phyloP scores from a whole-genome alignment of 2,329 filamentous ascomycete genomes.

The Verticillium albo-atrum region DNA sequence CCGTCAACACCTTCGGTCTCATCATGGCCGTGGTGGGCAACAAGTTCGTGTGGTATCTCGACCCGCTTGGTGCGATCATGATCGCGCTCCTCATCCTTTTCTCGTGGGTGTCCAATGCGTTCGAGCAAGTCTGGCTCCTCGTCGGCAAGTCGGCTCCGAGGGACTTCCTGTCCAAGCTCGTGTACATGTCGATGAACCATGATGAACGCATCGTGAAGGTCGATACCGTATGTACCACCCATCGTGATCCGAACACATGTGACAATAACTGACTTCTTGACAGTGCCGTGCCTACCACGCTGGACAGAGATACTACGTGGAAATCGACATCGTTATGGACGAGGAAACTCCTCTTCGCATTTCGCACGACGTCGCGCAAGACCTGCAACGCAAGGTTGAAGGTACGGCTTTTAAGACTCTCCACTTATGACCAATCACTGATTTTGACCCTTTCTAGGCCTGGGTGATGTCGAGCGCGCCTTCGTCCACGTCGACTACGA shows the following conservation, averaged over 20 bases:
- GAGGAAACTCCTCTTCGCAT: slow-evolving; percentile 48
- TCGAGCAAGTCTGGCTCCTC: slow-evolving; percentile 57
- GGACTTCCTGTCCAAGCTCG: slow-evolving; percentile 51
- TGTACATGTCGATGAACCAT: slow-evolving; percentile 52
- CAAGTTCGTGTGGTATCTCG: slow-evolving; percentile 54
- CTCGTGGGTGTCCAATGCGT: slow-evolving; percentile 57
- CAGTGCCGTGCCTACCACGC: slow-evolving; percentile 56
- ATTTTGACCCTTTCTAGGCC: slow-evolving; percentile 13
- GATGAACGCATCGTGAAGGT: slow-evolving; percentile 51
- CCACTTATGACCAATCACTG: neutral
- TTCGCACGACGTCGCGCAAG: slow-evolving; percentile 57
- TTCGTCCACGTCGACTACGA: slow-evolving; percentile 43
- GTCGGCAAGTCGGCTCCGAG: slow-evolving; percentile 58
- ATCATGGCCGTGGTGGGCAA: slow-evolving; percentile 51
- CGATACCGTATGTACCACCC: slow-evolving; percentile 38
- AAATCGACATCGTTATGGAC: slow-evolving; percentile 59
- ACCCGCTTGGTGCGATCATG: slow-evolving; percentile 55
- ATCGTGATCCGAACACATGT: neutral
- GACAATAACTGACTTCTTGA: slow-evolving; percentile 4
- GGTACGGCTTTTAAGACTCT: slow-evolving; percentile 22
- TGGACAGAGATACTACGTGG: slow-evolving; percentile 57
- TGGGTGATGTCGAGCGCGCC: slow-evolving; percentile 35
- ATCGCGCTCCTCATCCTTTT: slow-evolving; percentile 58
- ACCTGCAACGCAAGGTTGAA: slow-evolving; percentile 57
- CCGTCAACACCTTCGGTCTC: slow-evolving; percentile 50